Percentiles rank a stretch among this genome's conserved stretches.
Conservation (phyloP, 352 stramenopile species). For the Phytophthora sp. region DNA sequence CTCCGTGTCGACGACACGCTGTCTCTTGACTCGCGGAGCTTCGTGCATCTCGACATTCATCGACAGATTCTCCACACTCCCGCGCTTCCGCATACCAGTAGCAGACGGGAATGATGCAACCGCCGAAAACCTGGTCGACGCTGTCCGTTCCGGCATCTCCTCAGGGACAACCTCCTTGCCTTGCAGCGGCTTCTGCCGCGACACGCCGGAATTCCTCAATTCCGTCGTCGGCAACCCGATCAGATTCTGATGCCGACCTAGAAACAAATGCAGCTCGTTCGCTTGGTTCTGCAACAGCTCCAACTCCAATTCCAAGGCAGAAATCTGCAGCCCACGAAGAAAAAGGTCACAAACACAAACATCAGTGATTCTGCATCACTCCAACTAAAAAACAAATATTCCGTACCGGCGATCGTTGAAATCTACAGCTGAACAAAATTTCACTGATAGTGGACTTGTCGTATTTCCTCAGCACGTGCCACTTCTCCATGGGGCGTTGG, state of each 20-base stretch:
- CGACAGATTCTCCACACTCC: conserved; percentile 32
- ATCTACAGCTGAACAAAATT: conserved; percentile 52
- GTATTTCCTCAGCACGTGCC: conserved; percentile 50
- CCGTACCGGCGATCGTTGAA: conserved; percentile 56
- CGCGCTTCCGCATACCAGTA: conserved; percentile 45
- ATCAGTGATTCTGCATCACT: no score
- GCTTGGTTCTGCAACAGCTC: conserved; percentile 70
- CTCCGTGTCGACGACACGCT: conserved; percentile 43
- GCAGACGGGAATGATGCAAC: conserved; percentile 49
- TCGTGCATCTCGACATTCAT: conserved; percentile 34
- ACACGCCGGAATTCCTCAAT: conserved; percentile 5
- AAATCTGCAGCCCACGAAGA: conserved; percentile 44
- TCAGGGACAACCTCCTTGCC: conserved; percentile 50
- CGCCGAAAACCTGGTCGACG: conserved; percentile 47
- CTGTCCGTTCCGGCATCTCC: conserved; percentile 30
- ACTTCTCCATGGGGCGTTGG: conserved; percentile 52
- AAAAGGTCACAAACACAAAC: no score
- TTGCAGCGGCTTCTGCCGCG: conserved; percentile 38
- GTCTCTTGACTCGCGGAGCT: conserved; percentile 45
- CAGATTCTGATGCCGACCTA: conserved; percentile 54
- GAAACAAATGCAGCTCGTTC: conserved; percentile 61
- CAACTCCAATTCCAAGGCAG: conserved; percentile 53
- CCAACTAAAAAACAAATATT: conserved; percentile 1
- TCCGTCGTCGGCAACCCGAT: conserved; percentile 13
- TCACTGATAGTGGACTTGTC: conserved; percentile 41